Evolutionary conservation across 805 yeast genomes (phyloP).

Genomic region (Cyberlindnera bimundalis): DNA sequence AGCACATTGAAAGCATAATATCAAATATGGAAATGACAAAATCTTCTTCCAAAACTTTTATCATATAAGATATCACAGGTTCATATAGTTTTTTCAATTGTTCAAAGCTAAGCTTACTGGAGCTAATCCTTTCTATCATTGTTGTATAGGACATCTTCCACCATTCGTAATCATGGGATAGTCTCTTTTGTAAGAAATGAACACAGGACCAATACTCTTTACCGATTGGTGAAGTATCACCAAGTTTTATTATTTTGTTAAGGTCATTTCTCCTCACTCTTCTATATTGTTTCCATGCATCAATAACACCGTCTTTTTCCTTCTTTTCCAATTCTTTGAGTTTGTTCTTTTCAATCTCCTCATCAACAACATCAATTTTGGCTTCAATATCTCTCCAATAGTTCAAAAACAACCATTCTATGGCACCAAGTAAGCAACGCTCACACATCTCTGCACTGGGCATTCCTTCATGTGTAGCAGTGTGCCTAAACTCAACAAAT

Average conservation of each 20-base stretch:
- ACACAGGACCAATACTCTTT: constrained; percentile 41
- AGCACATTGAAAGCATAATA: constrained; percentile 8
- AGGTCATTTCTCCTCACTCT: constrained; percentile 46
- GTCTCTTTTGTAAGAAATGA: constrained; percentile 16
- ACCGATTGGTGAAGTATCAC: constrained; percentile 42
- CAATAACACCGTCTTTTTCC: constrained; percentile 26
- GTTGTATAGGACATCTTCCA: constrained; percentile 23
- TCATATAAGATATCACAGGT: constrained; percentile 22
- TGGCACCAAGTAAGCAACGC: constrained; percentile 52
- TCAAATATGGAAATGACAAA: constrained; percentile 24
- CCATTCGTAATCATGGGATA: constrained; percentile 15
- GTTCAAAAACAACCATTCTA: constrained; percentile 68
- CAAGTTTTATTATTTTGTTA: constrained; percentile 35
- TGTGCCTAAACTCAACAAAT: constrained; percentile 88
- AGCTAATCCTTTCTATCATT: constrained; percentile 35
- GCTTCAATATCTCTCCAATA: constrained; percentile 54
- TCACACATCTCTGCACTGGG: constrained; percentile 73
- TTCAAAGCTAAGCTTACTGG: constrained; percentile 26
- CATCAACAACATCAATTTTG: constrained; percentile 14
- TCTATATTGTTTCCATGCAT: constrained; percentile 44
- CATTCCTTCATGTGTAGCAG: constrained; percentile 83
- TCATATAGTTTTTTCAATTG: constrained; percentile 30
- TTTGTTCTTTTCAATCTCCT: constrained; percentile 39
- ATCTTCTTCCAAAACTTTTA: constrained; percentile 20
- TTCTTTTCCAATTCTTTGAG: constrained; percentile 13